These are phyloP conservation scores for Cucumis variabilis DNA, from an alignment of 331 rosid genomes.

Conservation along the genomic window DNA sequence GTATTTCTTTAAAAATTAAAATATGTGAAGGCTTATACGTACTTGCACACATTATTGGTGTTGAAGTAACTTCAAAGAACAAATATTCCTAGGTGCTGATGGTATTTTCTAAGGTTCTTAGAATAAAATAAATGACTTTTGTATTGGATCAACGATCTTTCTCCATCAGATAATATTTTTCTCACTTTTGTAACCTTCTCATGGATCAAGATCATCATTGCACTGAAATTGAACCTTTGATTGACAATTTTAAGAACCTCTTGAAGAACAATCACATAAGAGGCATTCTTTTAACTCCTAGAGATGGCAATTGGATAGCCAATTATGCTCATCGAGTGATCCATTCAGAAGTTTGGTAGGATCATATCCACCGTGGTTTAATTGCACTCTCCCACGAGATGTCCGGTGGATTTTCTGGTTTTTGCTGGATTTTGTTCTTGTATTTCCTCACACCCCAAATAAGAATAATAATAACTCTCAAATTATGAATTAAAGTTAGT, in stretches of 20 bases:
- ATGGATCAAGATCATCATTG: background rate
- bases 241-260: background rate
- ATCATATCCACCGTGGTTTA: background rate
- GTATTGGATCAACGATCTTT: too few relatives aligned
- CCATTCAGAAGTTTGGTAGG: background rate
- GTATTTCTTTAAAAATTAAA: background rate
- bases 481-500: background rate
- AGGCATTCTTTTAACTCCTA: background rate
- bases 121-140: background rate
- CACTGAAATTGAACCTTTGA: background rate
- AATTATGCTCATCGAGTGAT: background rate
- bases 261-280: background rate
- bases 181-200: background rate
- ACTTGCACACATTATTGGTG: background rate
- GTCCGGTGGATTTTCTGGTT: background rate
- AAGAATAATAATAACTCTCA: background rate
- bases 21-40: constrained; percentile 6
- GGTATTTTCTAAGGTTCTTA: background rate
- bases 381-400: background rate
- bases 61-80: constrained; percentile 3
- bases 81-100: background rate
- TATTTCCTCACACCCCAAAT: too few relatives aligned
- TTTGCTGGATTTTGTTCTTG: background rate
- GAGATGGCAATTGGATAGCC: background rate
- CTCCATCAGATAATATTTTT: background rate